phyloP scores from a whole-genome alignment of 23 red algal genomes.

The Agarophyton chilense region DNA sequence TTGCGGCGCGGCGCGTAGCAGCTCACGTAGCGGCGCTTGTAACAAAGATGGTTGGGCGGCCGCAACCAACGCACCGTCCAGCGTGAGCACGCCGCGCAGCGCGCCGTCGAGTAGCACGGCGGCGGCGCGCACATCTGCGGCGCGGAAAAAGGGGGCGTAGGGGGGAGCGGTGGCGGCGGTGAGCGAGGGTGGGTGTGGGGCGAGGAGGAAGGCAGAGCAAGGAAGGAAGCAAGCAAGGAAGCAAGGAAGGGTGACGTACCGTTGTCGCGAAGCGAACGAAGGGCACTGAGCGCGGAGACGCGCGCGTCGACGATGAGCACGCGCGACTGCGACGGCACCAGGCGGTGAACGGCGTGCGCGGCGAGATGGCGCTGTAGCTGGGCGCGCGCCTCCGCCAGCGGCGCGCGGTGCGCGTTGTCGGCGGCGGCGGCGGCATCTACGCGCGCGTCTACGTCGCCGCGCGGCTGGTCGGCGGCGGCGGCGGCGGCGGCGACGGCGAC shows the following conservation, averaged over 20 bases:
- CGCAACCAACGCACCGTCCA: not conserved
- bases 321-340: constrained; percentile 10
- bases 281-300: not conserved
- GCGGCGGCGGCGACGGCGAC: too few relatives aligned
- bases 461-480: too few relatives aligned
- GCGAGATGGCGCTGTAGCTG: not conserved
- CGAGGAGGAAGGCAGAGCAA: too few relatives aligned
- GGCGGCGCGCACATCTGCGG: not conserved
- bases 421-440: not conserved
- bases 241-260: too few relatives aligned
- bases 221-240: too few relatives aligned
- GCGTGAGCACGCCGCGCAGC: not conserved
- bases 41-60: not conserved
- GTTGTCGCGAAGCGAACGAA: constrained; percentile 2
- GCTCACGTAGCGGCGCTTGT: not conserved
- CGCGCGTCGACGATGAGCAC: constrained; percentile 17
- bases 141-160: too few relatives aligned
- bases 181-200: too few relatives aligned
- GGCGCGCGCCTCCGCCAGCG: not conserved
- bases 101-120: not conserved
- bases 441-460: too few relatives aligned
- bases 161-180: too few relatives aligned
- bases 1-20: not conserved
- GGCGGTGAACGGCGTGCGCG: not conserved
- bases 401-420: not conserved